These are phyloP conservation scores for Saccharomyces uvarum DNA, from an alignment of 1,139 yeast genomes.

Conservation along the genomic window DNA sequence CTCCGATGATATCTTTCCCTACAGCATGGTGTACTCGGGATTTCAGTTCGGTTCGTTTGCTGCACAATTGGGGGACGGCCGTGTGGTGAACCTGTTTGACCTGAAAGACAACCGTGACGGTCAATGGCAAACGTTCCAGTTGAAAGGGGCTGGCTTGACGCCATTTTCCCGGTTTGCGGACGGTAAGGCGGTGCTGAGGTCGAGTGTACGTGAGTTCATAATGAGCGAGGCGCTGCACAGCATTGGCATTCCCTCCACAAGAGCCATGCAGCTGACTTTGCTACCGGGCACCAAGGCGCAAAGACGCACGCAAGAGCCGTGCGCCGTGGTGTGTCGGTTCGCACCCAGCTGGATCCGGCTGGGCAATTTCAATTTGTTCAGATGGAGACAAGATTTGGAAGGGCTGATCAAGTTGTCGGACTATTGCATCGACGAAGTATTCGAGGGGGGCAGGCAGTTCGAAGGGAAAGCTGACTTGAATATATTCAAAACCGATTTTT, in stretches of 20 bases:
- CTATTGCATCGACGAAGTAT: conserved; percentile 63
- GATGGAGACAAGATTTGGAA: conserved; percentile 62
- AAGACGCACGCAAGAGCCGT: conserved; percentile 60
- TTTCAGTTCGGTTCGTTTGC: conserved; percentile 96
- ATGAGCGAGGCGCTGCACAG: conserved; percentile 77
- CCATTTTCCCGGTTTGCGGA: conserved; percentile 94
- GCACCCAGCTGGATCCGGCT: conserved; percentile 82
- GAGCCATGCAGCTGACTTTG: conserved; percentile 67
- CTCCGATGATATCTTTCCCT: conserved; percentile 56
- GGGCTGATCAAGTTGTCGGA: conserved; percentile 61
- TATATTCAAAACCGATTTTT: conserved; percentile 19
- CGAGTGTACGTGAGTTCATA: conserved; percentile 80
- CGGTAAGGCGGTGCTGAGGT: conserved; percentile 86
- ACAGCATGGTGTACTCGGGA: conserved; percentile 90
- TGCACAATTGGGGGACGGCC: conserved; percentile 93
- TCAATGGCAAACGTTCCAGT: conserved; percentile 42
- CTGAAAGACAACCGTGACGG: conserved; percentile 37
- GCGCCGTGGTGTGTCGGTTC: conserved; percentile 80
- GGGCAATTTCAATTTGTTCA: conserved; percentile 82
- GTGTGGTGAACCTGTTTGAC: conserved; percentile 78
- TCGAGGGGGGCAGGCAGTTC: conserved; percentile 38
- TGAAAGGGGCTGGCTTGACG: conserved; percentile 87
- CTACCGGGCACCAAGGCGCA: conserved; percentile 74
- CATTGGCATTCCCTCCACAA: conserved; percentile 77
- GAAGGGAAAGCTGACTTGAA: conserved; percentile 31